Percentiles rank a stretch among this genome's conserved stretches.
These are phyloP conservation scores for Coemansia sp. DNA, from an alignment of 192 early-diverging fungal genomes.

Conservation along the genomic window DNA sequence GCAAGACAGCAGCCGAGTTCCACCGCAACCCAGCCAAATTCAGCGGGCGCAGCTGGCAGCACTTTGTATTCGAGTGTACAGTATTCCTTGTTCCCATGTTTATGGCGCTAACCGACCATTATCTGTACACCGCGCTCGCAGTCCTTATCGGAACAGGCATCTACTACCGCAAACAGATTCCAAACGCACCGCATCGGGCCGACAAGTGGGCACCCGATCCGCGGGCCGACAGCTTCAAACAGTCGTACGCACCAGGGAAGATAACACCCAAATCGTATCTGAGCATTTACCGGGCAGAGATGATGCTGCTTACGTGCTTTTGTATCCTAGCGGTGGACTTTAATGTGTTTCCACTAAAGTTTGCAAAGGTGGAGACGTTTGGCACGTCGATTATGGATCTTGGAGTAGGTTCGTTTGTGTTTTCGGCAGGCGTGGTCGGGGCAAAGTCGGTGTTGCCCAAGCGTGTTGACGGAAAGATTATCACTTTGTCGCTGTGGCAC, in stretches of 20 bases:
- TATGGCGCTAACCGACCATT: constrained; percentile 34
- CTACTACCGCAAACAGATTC: constrained; percentile 50
- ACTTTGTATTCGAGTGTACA: constrained; percentile 30
- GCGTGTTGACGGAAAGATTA: constrained; percentile 19
- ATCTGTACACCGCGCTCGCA: constrained; percentile 25
- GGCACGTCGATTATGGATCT: constrained; percentile 95
- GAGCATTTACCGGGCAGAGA: constrained; percentile 71
- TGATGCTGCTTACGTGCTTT: constrained; percentile 78
- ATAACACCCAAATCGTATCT: constrained; percentile 57
- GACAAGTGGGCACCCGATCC: constrained; percentile 57
- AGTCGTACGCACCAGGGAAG: constrained; percentile 31
- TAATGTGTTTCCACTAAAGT: constrained; percentile 80
- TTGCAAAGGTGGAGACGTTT: constrained; percentile 89
- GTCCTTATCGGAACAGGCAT: constrained; percentile 15
- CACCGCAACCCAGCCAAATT: constrained; percentile 34
- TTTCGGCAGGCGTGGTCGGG: constrained; percentile 83
- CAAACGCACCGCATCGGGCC: constrained; percentile 31
- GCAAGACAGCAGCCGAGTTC: constrained; percentile 52
- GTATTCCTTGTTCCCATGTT: constrained; percentile 50
- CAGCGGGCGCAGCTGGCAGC: constrained; percentile 19
- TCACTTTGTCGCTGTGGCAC: constrained; percentile 24
- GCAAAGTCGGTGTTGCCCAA: constrained; percentile 61
- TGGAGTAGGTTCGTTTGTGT: constrained; percentile 91
- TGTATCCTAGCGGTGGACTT: constrained; percentile 96
- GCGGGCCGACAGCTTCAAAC: constrained; percentile 36